Percentiles rank a stretch among this genome's conserved stretches.
phyloP scores from a whole-genome alignment of 2,329 filamentous ascomycete species.

The Talaromyces pinophilus region DNA sequence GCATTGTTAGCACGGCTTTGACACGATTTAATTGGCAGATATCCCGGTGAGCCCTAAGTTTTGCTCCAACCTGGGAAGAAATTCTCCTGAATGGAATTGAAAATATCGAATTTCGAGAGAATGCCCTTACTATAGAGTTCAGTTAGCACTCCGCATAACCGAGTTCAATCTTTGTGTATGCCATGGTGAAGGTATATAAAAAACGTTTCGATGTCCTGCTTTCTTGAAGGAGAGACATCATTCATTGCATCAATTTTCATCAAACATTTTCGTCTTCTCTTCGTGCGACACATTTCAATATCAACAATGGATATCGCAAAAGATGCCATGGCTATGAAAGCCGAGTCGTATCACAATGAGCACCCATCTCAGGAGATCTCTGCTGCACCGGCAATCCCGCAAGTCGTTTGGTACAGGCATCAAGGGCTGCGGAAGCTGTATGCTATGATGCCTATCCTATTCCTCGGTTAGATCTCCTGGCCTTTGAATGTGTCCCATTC shows the following conservation, averaged over 20 bases:
- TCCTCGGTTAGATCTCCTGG: background rate
- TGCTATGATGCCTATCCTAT: background rate
- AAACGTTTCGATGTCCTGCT: background rate
- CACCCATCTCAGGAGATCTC: background rate
- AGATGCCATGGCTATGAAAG: background rate
- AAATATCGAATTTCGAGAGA: background rate
- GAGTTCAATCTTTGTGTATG: background rate
- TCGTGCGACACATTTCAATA: background rate
- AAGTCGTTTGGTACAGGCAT: background rate
- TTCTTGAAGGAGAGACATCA: background rate
- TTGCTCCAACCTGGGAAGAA: background rate
- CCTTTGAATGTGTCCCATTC: background rate
- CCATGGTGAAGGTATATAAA: background rate
- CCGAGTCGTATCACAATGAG: background rate
- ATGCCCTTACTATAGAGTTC: background rate
- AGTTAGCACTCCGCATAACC: background rate
- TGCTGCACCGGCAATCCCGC: background rate
- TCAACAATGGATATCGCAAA: background rate
- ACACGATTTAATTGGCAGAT: background rate
- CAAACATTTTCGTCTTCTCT: background rate
- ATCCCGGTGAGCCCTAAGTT: background rate
- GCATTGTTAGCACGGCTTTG: background rate
- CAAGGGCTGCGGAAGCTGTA: background rate
- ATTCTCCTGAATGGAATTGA: background rate
- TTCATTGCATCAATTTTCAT: background rate